phyloP scores from a whole-genome alignment of 768 basidiomycete species.

The Boletus edulis region DNA sequence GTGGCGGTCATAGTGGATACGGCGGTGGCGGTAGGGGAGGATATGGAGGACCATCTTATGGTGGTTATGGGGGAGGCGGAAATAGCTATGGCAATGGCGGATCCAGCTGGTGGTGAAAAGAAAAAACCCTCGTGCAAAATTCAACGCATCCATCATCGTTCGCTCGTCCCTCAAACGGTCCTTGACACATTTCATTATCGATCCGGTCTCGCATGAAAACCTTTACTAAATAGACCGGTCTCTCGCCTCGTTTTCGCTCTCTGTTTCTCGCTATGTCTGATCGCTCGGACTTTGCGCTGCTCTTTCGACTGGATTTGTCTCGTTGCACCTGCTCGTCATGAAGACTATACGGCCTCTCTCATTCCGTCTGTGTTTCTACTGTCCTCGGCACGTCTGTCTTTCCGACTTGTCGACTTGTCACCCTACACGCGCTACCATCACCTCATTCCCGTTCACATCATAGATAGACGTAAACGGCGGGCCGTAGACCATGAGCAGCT shows the following conservation, averaged over 20 bases:
- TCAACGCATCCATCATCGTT: slow-evolving; percentile 7
- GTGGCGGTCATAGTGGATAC: slow-evolving; percentile 36
- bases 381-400: slow-evolving; percentile 30
- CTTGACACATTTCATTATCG: slow-evolving; percentile 18
- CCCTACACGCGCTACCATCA: slow-evolving; percentile 24
- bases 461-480: slow-evolving; percentile 45
- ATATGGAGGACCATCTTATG: slow-evolving; percentile 37
- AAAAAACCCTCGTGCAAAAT: slow-evolving; percentile 21
- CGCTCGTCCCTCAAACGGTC: slow-evolving; percentile 5
- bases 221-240: slow-evolving; percentile 17
- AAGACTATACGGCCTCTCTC: slow-evolving; percentile 42
- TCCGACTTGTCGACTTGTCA: slow-evolving; percentile 7
- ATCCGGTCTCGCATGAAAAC: slow-evolving; percentile 19
- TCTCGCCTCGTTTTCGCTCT: slow-evolving; percentile 18
- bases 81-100: slow-evolving; percentile 32
- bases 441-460: slow-evolving; percentile 30
- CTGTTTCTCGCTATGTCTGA: slow-evolving; percentile 32
- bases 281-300: slow-evolving; percentile 54
- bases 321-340: slow-evolving; percentile 51
- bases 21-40: slow-evolving; percentile 34
- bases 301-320: slow-evolving; percentile 59
- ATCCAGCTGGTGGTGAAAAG: slow-evolving; percentile 48
- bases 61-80: slow-evolving; percentile 29
- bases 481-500: slow-evolving; percentile 47
- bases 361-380: slow-evolving; percentile 41